Evolutionary conservation across 2,329 filamentous ascomycete genomes (phyloP).

Genomic region (Aspergillus pseudonomiae): DNA sequence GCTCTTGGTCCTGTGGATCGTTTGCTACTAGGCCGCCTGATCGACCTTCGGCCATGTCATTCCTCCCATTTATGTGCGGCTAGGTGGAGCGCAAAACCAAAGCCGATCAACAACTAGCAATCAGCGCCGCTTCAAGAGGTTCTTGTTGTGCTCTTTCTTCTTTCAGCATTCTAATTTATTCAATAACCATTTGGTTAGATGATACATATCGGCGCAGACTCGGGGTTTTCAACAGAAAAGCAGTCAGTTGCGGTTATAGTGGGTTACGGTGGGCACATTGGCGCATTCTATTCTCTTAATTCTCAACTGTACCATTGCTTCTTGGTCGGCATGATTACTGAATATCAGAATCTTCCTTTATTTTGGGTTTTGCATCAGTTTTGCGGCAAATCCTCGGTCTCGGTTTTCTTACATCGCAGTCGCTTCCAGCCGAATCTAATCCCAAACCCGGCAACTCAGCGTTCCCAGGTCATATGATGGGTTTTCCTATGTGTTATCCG

Average conservation of each 20-base stretch:
- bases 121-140: neutral
- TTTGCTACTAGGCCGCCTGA: neutral
- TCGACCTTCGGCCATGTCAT: neutral
- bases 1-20: neutral
- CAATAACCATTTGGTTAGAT: conserved; percentile 35
- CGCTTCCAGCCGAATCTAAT: neutral
- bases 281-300: conserved; percentile 11
- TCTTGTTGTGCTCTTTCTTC: conserved; percentile 11
- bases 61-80: neutral
- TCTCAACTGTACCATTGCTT: conserved; percentile 13
- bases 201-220: conserved; percentile 33
- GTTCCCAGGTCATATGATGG: neutral
- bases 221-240: conserved; percentile 29
- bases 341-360: conserved; percentile 10
- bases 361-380: conserved; percentile 5
- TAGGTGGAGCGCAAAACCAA: neutral
- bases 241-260: conserved; percentile 30
- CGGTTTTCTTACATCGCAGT: neutral
- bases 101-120: neutral
- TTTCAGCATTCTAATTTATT: conserved; percentile 17
- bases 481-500: neutral
- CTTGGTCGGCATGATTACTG: conserved; percentile 10
- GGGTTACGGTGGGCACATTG: conserved; percentile 24
- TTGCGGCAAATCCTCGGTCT: neutral
- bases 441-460: neutral